Evolutionary conservation across 371 early-diverging fungal species (phyloP).

Genomic region (Gilbertella persicaria): DNA sequence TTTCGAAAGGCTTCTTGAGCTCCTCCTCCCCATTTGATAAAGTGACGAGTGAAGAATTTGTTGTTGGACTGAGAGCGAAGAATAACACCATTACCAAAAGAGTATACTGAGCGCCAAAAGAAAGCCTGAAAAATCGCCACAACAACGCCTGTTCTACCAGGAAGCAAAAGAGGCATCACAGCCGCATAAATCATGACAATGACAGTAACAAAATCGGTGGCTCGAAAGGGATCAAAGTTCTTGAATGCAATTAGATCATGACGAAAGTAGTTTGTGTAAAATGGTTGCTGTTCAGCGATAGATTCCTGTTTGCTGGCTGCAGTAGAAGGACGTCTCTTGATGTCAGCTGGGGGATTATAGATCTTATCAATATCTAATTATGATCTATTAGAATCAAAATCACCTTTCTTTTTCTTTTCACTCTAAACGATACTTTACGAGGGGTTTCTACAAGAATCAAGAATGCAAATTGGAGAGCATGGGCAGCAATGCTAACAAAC

Average conservation of each 20-base stretch:
- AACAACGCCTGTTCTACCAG: conserved; percentile 44
- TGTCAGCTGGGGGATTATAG: conserved; percentile 66
- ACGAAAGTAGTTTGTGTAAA: conserved; percentile 66
- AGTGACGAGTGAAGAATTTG: conserved; percentile 89
- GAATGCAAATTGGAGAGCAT: conserved; percentile 88
- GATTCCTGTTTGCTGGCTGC: background rate
- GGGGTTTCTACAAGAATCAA: conserved; percentile 93
- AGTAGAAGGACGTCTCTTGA: conserved; percentile 7
- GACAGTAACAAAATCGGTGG: conserved; percentile 80
- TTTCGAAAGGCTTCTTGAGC: conserved; percentile 85
- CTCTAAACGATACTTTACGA: conserved; percentile 52
- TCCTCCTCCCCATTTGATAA: conserved; percentile 88
- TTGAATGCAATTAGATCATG: conserved; percentile 87
- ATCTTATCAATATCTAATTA: conserved; percentile 85
- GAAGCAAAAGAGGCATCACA: conserved; percentile 60
- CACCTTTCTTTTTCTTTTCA: background rate
- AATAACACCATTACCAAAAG: conserved; percentile 76
- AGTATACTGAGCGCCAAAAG: conserved; percentile 86
- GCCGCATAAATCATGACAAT: conserved; percentile 75
- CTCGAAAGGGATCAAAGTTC: conserved; percentile 86
- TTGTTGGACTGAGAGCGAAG: conserved; percentile 75
- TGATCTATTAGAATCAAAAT: background rate
- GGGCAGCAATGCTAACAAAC: conserved; percentile 86
- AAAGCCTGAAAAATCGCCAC: conserved; percentile 71
- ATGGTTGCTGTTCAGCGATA: background rate